These are phyloP conservation scores for Boletus fagicola DNA, from an alignment of 768 basidiomycete genomes.

Conservation along the genomic window DNA sequence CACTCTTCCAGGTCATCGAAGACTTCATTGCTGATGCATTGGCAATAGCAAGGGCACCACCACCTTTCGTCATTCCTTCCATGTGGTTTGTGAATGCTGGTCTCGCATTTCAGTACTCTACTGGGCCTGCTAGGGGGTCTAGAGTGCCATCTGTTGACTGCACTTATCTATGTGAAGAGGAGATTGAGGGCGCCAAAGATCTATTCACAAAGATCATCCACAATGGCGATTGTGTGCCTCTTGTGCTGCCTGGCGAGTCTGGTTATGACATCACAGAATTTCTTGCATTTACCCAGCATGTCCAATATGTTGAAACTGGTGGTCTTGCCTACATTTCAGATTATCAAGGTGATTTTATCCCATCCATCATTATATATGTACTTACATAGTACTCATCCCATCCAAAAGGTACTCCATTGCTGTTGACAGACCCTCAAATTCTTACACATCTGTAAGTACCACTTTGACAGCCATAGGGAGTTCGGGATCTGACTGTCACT, in stretches of 20 bases:
- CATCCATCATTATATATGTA: no score
- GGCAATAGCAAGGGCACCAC: neutral
- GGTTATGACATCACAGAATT: neutral
- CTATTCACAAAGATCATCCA: neutral
- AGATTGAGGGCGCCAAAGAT: neutral
- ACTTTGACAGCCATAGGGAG: no score
- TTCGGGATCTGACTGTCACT: no score
- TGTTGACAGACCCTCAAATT: no score
- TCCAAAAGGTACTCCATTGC: no score
- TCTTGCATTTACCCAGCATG: neutral
- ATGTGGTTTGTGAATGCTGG: neutral
- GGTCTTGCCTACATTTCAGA: neutral
- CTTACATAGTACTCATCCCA: no score
- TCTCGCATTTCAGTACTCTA: neutral
- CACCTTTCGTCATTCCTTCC: neutral
- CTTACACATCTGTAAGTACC: no score
- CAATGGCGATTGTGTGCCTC: neutral
- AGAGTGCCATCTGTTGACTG: neutral
- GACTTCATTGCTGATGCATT: neutral
- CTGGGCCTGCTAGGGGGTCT: rapidly evolving
- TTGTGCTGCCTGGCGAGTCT: neutral
- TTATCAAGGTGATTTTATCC: slow-evolving; percentile 2
- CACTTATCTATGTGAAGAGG: neutral
- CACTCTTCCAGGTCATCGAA: neutral
- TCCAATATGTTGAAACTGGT: neutral